Conservation (phyloP, 176 grass and related monocot species). For the Ampelocalamus luodianensis region DNA sequence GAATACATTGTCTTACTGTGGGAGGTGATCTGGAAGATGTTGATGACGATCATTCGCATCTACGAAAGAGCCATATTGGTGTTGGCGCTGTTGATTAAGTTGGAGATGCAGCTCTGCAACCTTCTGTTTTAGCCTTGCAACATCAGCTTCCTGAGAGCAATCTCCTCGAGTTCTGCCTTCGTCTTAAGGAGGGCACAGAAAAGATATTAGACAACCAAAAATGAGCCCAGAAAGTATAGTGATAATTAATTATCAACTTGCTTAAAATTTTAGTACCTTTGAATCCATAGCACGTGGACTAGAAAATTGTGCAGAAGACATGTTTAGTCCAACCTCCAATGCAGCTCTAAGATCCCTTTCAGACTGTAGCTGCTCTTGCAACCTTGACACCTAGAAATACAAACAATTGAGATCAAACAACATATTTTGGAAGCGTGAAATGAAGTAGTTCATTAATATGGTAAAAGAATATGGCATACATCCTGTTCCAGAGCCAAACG, state of each 20-base stretch:
- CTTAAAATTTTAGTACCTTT: slow-evolving; percentile 60
- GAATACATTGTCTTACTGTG: slow-evolving; percentile 62
- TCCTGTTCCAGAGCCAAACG: slow-evolving; percentile 95
- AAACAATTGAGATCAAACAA: slow-evolving; percentile 41
- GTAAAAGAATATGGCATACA: slow-evolving; percentile 66
- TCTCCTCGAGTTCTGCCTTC: slow-evolving; percentile 88
- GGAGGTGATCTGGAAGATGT: slow-evolving; percentile 67
- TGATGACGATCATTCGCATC: slow-evolving; percentile 61
- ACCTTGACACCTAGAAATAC: slow-evolving; percentile 77
- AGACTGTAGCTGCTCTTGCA: slow-evolving; percentile 98
- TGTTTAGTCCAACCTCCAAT: slow-evolving; percentile 95
- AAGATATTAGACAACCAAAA: slow-evolving; percentile 30
- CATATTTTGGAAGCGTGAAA: slow-evolving; percentile 30
- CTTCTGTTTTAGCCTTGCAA: slow-evolving; percentile 90
- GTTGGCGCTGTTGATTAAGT: slow-evolving; percentile 91
- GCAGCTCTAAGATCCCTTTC: slow-evolving; percentile 98
- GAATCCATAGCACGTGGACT: slow-evolving; percentile 79
- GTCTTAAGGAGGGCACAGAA: slow-evolving; percentile 55
- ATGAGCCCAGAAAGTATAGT: slow-evolving; percentile 5
- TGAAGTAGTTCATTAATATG: slow-evolving; percentile 25
- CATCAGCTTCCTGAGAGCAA: slow-evolving; percentile 87
- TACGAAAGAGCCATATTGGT: slow-evolving; percentile 65
- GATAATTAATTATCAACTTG: neutral
- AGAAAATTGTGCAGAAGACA: slow-evolving; percentile 91
- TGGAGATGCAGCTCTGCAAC: slow-evolving; percentile 94